Evolutionary conservation across 495 filamentous ascomycete genomes (phyloP).

Genomic region (Xylaria cubensis): DNA sequence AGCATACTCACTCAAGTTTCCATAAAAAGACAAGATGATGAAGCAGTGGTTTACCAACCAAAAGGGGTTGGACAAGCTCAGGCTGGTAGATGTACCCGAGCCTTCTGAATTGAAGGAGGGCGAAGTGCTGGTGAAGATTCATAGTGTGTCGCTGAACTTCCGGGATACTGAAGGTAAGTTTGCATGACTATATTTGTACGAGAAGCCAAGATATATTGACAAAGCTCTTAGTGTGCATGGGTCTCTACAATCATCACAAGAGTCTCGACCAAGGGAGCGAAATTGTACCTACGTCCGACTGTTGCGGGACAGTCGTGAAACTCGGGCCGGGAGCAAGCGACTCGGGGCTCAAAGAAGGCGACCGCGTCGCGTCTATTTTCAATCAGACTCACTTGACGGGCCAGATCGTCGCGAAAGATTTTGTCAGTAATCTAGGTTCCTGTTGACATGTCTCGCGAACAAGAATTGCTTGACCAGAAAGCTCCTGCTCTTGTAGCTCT

Average conservation of each 20-base stretch:
- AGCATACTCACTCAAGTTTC: slow-evolving; percentile 27
- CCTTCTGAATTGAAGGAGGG: slow-evolving; percentile 44
- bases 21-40: slow-evolving; percentile 25
- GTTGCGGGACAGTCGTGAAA: slow-evolving; percentile 48
- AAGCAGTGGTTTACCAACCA: slow-evolving; percentile 59
- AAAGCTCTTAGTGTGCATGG: slow-evolving; percentile 53
- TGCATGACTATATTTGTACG: background rate
- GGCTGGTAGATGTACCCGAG: slow-evolving; percentile 38
- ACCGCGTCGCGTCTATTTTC: slow-evolving; percentile 53
- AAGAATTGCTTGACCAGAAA: background rate
- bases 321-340: slow-evolving; percentile 27
- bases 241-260: slow-evolving; percentile 63
- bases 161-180: slow-evolving; percentile 58
- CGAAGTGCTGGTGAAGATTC: slow-evolving; percentile 65
- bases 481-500: background rate
- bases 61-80: slow-evolving; percentile 26
- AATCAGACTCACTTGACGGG: slow-evolving; percentile 50
- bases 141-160: slow-evolving; percentile 63
- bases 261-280: slow-evolving; percentile 37
- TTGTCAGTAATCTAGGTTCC: slow-evolving; percentile 24
- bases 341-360: slow-evolving; percentile 42
- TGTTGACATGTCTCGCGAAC: background rate
- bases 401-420: slow-evolving; percentile 41
- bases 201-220: background rate
- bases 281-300: slow-evolving; percentile 53